phyloP scores from a whole-genome alignment of 331 rosid species.

The Cydonia oblonga region DNA sequence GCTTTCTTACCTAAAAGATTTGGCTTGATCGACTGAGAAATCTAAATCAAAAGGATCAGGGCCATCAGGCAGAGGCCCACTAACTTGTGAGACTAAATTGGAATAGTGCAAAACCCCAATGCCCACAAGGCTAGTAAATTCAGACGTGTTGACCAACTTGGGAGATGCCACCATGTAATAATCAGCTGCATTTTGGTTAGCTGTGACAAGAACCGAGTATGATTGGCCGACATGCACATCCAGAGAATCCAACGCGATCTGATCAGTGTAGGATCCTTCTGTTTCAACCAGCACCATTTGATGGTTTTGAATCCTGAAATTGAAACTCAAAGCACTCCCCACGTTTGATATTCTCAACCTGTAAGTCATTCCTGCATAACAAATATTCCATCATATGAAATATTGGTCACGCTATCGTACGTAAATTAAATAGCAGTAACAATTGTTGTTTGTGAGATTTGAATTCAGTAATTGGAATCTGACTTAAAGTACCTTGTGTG shows the following conservation, averaged over 20 bases:
- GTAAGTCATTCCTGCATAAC: constrained; percentile 55
- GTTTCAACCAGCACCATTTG: constrained; percentile 58
- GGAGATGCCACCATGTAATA: constrained; percentile 68
- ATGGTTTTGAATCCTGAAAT: constrained; percentile 73
- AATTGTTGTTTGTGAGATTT: not conserved
- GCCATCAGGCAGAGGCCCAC: constrained; percentile 45
- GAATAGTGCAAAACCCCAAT: constrained; percentile 52
- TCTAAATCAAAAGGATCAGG: constrained; percentile 57
- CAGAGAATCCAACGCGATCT: constrained; percentile 50
- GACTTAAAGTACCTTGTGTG: constrained; percentile 37
- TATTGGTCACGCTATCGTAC: not conserved
- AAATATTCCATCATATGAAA: not conserved
- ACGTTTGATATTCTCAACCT: constrained; percentile 78
- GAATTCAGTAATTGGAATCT: not conserved
- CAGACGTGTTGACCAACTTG: constrained; percentile 24
- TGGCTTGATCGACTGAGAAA: constrained; percentile 56
- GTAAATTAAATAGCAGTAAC: too few species aligned
- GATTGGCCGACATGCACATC: constrained; percentile 91
- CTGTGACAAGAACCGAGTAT: constrained; percentile 67
- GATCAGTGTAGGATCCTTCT: constrained; percentile 75
- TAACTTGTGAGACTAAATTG: constrained; percentile 32
- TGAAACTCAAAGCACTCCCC: constrained; percentile 61
- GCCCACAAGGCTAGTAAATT: constrained; percentile 25
- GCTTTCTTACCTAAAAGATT: constrained; percentile 47
- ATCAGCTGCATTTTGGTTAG: constrained; percentile 53